Evolutionary conservation across 192 early-diverging fungal genomes (phyloP).

Genomic region (Coemansia erecta): DNA sequence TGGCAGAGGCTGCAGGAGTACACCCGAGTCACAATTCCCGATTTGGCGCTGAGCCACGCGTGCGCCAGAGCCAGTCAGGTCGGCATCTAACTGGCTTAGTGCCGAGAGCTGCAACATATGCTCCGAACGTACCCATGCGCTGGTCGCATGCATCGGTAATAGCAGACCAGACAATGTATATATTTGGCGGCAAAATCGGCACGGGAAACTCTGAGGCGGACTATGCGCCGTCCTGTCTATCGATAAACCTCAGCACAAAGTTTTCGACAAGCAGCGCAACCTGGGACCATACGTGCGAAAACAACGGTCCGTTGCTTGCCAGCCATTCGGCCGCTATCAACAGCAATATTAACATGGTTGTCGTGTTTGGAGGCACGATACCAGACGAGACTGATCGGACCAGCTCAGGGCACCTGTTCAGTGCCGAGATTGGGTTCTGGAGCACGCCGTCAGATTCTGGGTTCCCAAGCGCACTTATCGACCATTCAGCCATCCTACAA

Average conservation of each 20-base stretch:
- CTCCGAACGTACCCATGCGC: constrained; percentile 18
- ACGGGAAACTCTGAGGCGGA: constrained; percentile 16
- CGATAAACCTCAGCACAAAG: constrained; percentile 26
- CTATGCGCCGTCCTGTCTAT: constrained; percentile 29
- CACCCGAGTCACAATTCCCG: too few relatives aligned
- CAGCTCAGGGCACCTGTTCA: constrained; percentile 31
- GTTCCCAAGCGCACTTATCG: constrained; percentile 24
- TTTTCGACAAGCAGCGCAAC: constrained; percentile 19
- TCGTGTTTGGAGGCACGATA: constrained; percentile 34
- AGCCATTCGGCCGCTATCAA: constrained; percentile 35
- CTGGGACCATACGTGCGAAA: constrained; percentile 20
- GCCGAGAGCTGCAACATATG: constrained; percentile 12
- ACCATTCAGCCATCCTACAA: constrained; percentile 29
- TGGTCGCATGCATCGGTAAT: constrained; percentile 38
- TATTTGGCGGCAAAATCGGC: constrained; percentile 34
- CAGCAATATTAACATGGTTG: constrained; percentile 35
- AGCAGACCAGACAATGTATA: constrained; percentile 44
- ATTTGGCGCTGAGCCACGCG: constrained; percentile 4
- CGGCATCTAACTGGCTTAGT: background rate
- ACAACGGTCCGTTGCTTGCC: constrained; percentile 24
- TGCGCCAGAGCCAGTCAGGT: background rate
- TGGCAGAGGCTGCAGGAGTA: background rate
- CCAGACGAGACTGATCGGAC: constrained; percentile 11
- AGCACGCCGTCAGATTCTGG: constrained; percentile 16
- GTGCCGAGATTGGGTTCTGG: constrained; percentile 43